Base-by-base conservation (phyloP, 495 filamentous ascomycete species). In the Jackrogersella minutella region DNA sequence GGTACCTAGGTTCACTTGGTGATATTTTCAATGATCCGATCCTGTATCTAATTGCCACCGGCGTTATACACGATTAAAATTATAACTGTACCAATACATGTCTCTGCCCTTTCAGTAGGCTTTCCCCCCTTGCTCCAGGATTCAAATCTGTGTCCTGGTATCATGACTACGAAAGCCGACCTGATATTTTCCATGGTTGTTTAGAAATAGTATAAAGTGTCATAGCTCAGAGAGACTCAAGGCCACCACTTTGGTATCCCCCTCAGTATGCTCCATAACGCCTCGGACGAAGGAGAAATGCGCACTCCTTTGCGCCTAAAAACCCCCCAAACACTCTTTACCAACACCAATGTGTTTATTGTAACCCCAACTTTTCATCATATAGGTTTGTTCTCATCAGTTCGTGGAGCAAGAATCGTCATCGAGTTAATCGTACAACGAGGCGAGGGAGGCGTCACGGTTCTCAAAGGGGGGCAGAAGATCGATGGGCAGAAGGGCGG, bases 31-130 rank as follows among this genome's bases (percentile, higher is more conserved):
- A 37, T 54, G 55, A n/a, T 17, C 14, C 14, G 64, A 51, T 55
- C n/a, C 17, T 13, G 46, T 16, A 34, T 36, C 46, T 59, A 58
- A 57, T 33, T 28, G 36, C 46, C 36, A 54, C 50, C 61, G 24
- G 30, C 51, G 33, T 62, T 69, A 62, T 69, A 65, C 56, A 65
- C 61, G 26, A 69, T 69, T 69, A 69, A 53, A 41, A 69, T 69
- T 69, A 69, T 19, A 50, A 43, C 44, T 57, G 44, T 59, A 62
- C 46, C 26, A 34, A 47, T 65, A 65, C 61, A 62, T 55, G 46
- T 65, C 14, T 39, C 53, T 36, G 49, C 24, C 50, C 50, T 64
- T 14, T 17, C 22, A 61, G 53, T 30, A 36, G 49, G 17, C 43
- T 59, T n/a, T n/a, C n/a, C 22, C 58, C 24, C 16, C 43, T 43